Evolutionary conservation across 2,329 filamentous ascomycete species (phyloP).

Genomic region (Aspergillus sp.): DNA sequence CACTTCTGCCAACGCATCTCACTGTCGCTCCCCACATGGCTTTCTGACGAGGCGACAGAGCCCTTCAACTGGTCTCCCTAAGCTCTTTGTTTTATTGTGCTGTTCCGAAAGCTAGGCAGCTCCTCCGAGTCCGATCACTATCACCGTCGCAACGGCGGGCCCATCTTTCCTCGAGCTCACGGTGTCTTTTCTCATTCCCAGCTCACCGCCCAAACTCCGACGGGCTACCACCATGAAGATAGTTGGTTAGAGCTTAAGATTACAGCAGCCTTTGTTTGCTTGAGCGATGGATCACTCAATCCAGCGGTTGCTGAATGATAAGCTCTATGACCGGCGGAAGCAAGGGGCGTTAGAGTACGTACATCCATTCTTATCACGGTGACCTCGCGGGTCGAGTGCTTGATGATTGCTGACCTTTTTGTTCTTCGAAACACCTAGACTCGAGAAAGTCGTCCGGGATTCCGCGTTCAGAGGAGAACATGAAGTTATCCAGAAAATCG

Average conservation of each 20-base stretch:
- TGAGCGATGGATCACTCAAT: conserved; percentile 79
- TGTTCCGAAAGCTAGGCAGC: background rate
- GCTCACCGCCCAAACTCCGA: conserved; percentile 17
- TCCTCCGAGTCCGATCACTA: background rate
- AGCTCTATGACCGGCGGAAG: conserved; percentile 98
- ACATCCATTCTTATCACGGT: conserved; percentile 1
- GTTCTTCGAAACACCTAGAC: conserved; percentile 50
- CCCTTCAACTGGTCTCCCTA: conserved; percentile 3
- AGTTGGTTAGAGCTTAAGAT: conserved; percentile 23
- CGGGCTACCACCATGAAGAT: conserved; percentile 26
- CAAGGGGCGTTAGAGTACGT: conserved; percentile 91
- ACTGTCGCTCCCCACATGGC: conserved; percentile 20
- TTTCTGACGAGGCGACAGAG: conserved; percentile 10
- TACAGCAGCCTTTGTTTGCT: conserved; percentile 19
- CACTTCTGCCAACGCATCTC: conserved; percentile 24
- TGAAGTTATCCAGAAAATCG: conserved; percentile 77
- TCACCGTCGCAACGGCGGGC: background rate
- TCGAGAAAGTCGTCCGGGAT: conserved; percentile 88
- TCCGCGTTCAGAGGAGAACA: conserved; percentile 74
- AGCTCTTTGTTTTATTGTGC: conserved; percentile 1
- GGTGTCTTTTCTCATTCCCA: background rate
- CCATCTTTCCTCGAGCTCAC: conserved; percentile 4
- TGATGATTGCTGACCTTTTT: conserved; percentile 9
- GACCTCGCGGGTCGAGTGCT: background rate
- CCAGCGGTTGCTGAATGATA: conserved; percentile 91